Conservation (phyloP, 1,284 basidiomycete species). For the Marasmius oreades region DNA sequence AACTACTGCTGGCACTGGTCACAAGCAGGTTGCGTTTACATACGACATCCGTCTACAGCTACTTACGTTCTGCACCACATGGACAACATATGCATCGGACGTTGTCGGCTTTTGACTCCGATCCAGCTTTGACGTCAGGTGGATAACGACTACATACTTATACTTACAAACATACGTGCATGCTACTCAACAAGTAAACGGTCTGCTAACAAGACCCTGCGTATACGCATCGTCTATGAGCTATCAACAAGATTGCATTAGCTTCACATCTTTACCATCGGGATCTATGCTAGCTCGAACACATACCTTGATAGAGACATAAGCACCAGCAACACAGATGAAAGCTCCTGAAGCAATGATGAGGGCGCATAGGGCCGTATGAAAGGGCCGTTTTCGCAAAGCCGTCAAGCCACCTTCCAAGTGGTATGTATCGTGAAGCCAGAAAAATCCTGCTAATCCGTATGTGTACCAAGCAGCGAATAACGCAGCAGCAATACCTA, state of each 20-base stretch:
- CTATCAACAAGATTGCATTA: constrained; percentile 24
- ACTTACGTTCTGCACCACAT: too few relatives aligned
- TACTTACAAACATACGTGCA: neutral
- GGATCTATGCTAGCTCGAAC: neutral
- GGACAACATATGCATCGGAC: too few relatives aligned
- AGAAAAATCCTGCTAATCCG: constrained; percentile 54
- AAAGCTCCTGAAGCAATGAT: constrained; percentile 49
- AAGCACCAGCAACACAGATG: constrained; percentile 52
- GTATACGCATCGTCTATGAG: constrained; percentile 46
- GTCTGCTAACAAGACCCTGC: constrained; percentile 40
- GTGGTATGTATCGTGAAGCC: constrained; percentile 48
- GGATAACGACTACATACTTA: too few relatives aligned
- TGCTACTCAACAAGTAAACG: constrained; percentile 43
- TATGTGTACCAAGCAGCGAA: constrained; percentile 60
- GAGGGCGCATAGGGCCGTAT: constrained; percentile 34
- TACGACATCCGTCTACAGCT: too few relatives aligned
- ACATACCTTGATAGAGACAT: constrained; percentile 46
- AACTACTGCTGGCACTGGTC: too few relatives aligned
- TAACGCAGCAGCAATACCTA: constrained; percentile 49
- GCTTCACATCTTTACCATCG: neutral
- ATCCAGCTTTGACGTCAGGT: too few relatives aligned
- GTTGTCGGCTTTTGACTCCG: too few relatives aligned
- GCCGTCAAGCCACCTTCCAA: constrained; percentile 32
- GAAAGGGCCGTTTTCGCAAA: constrained; percentile 28
- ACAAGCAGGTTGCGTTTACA: too few relatives aligned